A percentile compares a stretch with the other conserved stretches of the same genome.
phyloP scores from a whole-genome alignment of 2,329 filamentous ascomycete genomes.

The Colletotrichum agaves region DNA sequence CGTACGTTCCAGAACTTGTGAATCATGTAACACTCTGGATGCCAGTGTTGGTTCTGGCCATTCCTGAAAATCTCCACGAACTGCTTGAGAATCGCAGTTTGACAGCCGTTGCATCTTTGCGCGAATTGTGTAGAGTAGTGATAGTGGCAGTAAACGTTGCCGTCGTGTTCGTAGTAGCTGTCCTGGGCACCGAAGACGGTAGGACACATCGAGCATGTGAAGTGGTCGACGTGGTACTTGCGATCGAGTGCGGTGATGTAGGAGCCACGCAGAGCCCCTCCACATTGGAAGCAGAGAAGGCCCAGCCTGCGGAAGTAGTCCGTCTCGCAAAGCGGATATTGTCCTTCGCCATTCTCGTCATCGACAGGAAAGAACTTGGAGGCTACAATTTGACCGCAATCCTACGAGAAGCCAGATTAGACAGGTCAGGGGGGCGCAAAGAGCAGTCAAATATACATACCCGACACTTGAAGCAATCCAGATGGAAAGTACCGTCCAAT shows the following conservation, averaged over 20 bases:
- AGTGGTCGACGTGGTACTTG: conserved; percentile 99
- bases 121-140: conserved; percentile 99
- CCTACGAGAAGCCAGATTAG: conserved; percentile 62
- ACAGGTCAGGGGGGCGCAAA: conserved; percentile 25
- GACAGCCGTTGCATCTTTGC: conserved; percentile 94
- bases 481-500: conserved; percentile 90
- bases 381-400: conserved; percentile 95
- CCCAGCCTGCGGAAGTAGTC: conserved; percentile 96
- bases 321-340: conserved; percentile 96
- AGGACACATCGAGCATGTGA: conserved; percentile 95
- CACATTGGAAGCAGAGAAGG: conserved; percentile 90
- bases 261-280: conserved; percentile 90
- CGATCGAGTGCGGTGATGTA: conserved; percentile 98
- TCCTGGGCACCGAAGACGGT: conserved; percentile 99
- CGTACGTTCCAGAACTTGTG: conserved; percentile 99
- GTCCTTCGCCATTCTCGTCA: conserved; percentile 83
- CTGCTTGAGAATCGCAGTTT: conserved; percentile 97
- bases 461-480: conserved; percentile 97
- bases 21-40: conserved; percentile 99
- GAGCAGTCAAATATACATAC: conserved; percentile 58
- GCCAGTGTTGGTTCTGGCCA: conserved; percentile 98
- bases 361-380: conserved; percentile 99
- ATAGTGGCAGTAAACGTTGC: conserved; percentile 97
- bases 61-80: conserved; percentile 99
- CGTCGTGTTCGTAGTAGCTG: conserved; percentile 98